Percentiles rank a stretch among this genome's conserved stretches.
These are phyloP conservation scores for Amanita rubescens DNA, from an alignment of 768 basidiomycete genomes.

Conservation along the genomic window DNA sequence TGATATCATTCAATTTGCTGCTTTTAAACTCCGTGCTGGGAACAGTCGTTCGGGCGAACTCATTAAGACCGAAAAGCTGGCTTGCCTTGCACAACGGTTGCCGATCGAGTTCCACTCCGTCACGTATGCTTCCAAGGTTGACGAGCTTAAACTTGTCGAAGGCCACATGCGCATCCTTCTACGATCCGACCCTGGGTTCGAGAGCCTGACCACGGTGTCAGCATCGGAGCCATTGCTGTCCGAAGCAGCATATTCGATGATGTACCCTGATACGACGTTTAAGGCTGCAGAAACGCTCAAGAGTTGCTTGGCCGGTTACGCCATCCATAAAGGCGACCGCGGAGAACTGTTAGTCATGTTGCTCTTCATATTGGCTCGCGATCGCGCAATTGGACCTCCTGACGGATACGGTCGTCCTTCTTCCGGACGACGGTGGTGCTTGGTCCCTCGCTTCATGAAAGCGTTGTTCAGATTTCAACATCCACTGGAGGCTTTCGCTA, in stretches of 20 bases:
- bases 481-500: slow-evolving; percentile 14
- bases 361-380: slow-evolving; percentile 15
- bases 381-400: slow-evolving; percentile 10
- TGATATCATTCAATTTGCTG: slow-evolving; percentile 1
- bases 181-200: slow-evolving; percentile 7
- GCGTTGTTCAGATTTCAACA: slow-evolving; percentile 6
- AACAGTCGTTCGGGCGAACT: neutral
- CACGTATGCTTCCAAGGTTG: neutral
- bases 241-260: slow-evolving; percentile 17
- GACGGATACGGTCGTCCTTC: neutral
- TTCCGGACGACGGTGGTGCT: slow-evolving; percentile 1
- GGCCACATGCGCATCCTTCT: slow-evolving; percentile 13
- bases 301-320: slow-evolving; percentile 1
- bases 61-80: neutral
- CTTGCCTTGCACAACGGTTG: slow-evolving; percentile 1
- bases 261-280: slow-evolving; percentile 1
- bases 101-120: slow-evolving; percentile 2
- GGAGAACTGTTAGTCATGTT: slow-evolving; percentile 17
- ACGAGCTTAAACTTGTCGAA: slow-evolving; percentile 11
- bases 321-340: slow-evolving; percentile 16
- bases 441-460: neutral
- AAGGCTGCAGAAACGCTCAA: neutral
- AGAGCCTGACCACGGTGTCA: slow-evolving; percentile 14
- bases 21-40: neutral
- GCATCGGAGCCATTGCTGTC: slow-evolving; percentile 22